Conservation (phyloP, 306 rosid genomes). For the Astragalus glycyphyllos region DNA sequence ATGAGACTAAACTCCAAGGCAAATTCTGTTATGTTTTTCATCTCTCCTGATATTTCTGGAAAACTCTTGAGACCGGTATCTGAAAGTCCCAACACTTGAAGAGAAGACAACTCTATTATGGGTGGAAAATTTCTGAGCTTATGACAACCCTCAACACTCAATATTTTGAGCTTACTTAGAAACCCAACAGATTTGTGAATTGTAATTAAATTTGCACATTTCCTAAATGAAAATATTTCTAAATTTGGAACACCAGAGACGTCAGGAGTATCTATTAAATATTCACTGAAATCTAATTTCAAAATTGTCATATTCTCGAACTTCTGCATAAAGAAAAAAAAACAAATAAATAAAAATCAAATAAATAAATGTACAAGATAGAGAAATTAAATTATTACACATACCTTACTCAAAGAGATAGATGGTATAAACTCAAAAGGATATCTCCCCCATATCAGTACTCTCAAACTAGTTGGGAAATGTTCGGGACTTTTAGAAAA, state of each 20-base stretch:
- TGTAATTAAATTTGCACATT: background rate
- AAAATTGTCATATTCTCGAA: background rate
- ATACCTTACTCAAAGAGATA: too few relatives aligned
- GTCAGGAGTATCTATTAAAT: background rate
- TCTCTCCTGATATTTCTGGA: constrained; percentile 23
- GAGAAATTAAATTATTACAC: background rate
- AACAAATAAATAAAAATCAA: background rate
- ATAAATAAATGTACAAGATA: background rate
- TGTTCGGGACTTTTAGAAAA: too few relatives aligned
- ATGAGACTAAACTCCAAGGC: fast-evolving
- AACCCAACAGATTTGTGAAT: background rate
- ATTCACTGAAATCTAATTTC: background rate
- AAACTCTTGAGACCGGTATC: background rate
- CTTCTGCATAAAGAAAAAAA: background rate
- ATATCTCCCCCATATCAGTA: too few relatives aligned
- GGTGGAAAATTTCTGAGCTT: background rate
- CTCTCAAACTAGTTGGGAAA: too few relatives aligned
- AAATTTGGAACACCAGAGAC: constrained; percentile 2
- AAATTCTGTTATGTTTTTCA: background rate
- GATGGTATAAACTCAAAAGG: too few relatives aligned
- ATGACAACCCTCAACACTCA: background rate
- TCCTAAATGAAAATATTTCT: background rate
- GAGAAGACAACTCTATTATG: background rate
- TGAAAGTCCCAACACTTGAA: background rate
- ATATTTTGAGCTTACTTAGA: background rate